These are phyloP conservation scores for Apophysomyces elegans DNA, from an alignment of 371 early-diverging fungal genomes.

Conservation along the genomic window DNA sequence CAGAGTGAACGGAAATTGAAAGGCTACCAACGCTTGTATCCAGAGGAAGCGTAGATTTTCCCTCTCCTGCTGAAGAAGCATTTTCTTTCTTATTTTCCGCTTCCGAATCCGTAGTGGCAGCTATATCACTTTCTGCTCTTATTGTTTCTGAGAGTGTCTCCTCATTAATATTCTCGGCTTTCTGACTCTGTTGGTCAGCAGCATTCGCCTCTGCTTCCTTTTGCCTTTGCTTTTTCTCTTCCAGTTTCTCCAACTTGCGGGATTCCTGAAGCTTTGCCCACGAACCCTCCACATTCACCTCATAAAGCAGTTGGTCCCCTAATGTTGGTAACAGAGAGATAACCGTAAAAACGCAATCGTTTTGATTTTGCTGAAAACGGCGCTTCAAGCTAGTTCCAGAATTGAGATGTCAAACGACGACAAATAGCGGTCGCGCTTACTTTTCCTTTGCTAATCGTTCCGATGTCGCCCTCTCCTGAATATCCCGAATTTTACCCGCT, in stretches of 20 bases:
- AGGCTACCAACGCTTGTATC: slow-evolving; percentile 38
- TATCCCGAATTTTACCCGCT: slow-evolving; percentile 69
- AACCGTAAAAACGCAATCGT: slow-evolving; percentile 87
- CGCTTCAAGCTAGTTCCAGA: slow-evolving; percentile 65
- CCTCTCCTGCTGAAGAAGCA: slow-evolving; percentile 12
- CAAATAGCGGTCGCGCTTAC: slow-evolving; percentile 41
- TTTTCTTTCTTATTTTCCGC: slow-evolving; percentile 8
- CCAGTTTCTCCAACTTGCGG: slow-evolving; percentile 42
- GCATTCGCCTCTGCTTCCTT: slow-evolving; percentile 7
- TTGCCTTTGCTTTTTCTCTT: slow-evolving; percentile 22
- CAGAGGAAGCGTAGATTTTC: slow-evolving; percentile 12
- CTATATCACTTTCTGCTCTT: background rate
- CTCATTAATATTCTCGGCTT: background rate
- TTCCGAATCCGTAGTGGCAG: slow-evolving; percentile 9
- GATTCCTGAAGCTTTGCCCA: slow-evolving; percentile 71
- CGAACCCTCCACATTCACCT: slow-evolving; percentile 79
- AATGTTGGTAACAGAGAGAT: slow-evolving; percentile 79
- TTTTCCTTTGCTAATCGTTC: slow-evolving; percentile 79
- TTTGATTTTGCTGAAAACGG: slow-evolving; percentile 93
- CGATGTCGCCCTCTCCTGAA: slow-evolving; percentile 63
- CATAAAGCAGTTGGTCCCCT: slow-evolving; percentile 74
- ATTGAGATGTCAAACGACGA: background rate
- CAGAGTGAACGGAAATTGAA: slow-evolving; percentile 19
- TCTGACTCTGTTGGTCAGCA: slow-evolving; percentile 7
- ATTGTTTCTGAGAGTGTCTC: background rate